Evolutionary conservation across 2,329 filamentous ascomycete genomes (phyloP), one percentile per base, ranked within the genome.

Genomic region (Cordyceps fumosorosea): DNA sequence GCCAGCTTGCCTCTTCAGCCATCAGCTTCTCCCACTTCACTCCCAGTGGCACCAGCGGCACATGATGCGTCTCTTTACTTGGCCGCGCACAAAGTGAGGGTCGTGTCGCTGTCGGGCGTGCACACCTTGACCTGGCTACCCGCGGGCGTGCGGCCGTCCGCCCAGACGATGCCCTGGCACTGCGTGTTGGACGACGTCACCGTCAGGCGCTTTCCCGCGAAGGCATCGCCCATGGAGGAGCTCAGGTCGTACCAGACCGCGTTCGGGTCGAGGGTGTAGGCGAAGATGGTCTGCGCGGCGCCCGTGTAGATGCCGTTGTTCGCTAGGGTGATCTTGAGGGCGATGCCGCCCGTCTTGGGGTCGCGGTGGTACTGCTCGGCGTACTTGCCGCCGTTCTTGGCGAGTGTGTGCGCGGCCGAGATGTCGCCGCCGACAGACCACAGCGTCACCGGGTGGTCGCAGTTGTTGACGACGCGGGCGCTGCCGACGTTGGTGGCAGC

Each of bases 161-260:
- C 52, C 75, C 75, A 78, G 10, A 70, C 67, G 44, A 78, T 78
- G 4, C 65, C 57, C 1, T 70, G 70, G 68, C 76, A 78, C 2
- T 63, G 65, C 5, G 61, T 42, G 44, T 73, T 65, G 42, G 66
- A 66, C 63, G 72, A 74, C 12, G 66, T 65, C 12, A 71, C 68
- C 5, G 67, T 68, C 10, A 78, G 24, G 67, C 72, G 74, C 53
- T 68, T 63, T 8, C 74, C 74, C 14, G 54, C 59, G 26, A 78
- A 76, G 5, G 71, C 66, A 60, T 77, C 70, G n/a, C 76, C 76
- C 54, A 77, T 78, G 18, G 76, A 72, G 63, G 72, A 70, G 66
- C 69, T 73, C 26, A 78, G 66, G 63, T 78, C 76, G 62, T 77
- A 78, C 72, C 72, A 78, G 57, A 78, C 62, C 6, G 63, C 64